Percentiles rank a stretch among this genome's conserved stretches.
phyloP scores from a whole-genome alignment of 352 stramenopile species.

The Thraustochytrium striatum region DNA sequence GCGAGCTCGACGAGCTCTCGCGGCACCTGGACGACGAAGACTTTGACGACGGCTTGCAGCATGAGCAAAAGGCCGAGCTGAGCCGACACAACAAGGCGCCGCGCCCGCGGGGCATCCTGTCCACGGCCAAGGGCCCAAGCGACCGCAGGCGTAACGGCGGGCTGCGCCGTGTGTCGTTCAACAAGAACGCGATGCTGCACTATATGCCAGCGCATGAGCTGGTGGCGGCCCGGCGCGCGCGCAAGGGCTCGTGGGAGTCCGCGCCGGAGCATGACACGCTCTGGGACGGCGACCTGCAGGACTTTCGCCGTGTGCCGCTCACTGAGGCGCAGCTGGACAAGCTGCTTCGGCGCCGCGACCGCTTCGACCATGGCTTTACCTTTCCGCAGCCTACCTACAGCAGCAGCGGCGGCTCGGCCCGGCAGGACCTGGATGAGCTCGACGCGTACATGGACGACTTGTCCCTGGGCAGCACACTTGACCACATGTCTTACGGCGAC shows the following conservation, averaged over 20 bases:
- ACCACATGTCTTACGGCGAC: background rate
- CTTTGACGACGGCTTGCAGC: background rate
- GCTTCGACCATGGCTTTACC: background rate
- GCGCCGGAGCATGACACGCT: constrained; percentile 36
- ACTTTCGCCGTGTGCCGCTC: constrained; percentile 29
- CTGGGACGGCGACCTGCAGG: constrained; percentile 38
- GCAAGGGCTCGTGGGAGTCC: constrained; percentile 34
- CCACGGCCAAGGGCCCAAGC: background rate
- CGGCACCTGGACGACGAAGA: background rate
- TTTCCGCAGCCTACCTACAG: background rate
- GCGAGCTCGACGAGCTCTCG: background rate
- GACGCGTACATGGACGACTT: constrained; percentile 36
- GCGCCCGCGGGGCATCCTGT: constrained; percentile 17
- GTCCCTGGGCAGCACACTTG: background rate
- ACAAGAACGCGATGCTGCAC: constrained; percentile 16
- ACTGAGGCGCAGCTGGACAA: background rate
- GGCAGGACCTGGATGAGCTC: constrained; percentile 38
- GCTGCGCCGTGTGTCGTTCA: constrained; percentile 11
- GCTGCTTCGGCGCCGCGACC: background rate
- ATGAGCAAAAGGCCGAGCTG: background rate
- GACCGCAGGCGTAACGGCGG: constrained; percentile 31
- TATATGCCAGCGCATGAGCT: constrained; percentile 38
- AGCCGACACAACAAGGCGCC: background rate
- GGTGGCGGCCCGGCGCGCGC: background rate
- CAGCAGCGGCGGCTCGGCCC: background rate